phyloP scores from a whole-genome alignment of 371 early-diverging fungal genomes.

The Mortierella sp. region DNA sequence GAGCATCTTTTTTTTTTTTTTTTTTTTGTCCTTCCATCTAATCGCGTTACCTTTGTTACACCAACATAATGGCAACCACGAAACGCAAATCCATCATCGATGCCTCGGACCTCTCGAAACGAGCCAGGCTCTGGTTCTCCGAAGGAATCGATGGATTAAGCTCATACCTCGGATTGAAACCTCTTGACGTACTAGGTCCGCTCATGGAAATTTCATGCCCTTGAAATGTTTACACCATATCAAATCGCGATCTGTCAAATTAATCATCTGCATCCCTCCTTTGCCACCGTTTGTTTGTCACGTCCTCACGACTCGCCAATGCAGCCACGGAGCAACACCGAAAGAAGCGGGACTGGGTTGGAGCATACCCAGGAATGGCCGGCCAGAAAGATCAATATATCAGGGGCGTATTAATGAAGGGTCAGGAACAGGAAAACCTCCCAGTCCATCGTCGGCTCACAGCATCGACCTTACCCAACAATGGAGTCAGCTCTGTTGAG shows the following conservation, averaged over 20 bases:
- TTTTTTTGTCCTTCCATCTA: conserved; percentile 1
- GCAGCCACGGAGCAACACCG: conserved; percentile 23
- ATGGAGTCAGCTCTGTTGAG: neutral
- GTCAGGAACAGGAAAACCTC: conserved; percentile 15
- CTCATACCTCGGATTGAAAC: conserved; percentile 22
- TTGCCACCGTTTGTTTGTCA: neutral
- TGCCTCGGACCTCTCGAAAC: conserved; percentile 22
- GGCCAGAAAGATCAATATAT: conserved; percentile 13
- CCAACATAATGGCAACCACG: conserved; percentile 11
- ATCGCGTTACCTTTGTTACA: neutral
- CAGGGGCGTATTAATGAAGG: conserved; percentile 24
- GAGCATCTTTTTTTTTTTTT: neutral
- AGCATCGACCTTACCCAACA: neutral
- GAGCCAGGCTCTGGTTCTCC: conserved; percentile 30
- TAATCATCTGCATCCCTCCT: neutral
- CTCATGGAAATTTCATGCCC: neutral
- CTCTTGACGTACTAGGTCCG: conserved; percentile 27
- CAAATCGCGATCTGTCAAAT: neutral
- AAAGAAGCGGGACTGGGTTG: conserved; percentile 39
- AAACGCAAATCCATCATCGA: conserved; percentile 37
- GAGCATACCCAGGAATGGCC: conserved; percentile 37
- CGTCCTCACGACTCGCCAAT: neutral
- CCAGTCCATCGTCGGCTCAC: neutral
- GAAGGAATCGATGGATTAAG: conserved; percentile 23
- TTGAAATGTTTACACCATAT: neutral